These are phyloP conservation scores for Gigaspora rosea DNA, from an alignment of 192 early-diverging fungal genomes.

Conservation along the genomic window DNA sequence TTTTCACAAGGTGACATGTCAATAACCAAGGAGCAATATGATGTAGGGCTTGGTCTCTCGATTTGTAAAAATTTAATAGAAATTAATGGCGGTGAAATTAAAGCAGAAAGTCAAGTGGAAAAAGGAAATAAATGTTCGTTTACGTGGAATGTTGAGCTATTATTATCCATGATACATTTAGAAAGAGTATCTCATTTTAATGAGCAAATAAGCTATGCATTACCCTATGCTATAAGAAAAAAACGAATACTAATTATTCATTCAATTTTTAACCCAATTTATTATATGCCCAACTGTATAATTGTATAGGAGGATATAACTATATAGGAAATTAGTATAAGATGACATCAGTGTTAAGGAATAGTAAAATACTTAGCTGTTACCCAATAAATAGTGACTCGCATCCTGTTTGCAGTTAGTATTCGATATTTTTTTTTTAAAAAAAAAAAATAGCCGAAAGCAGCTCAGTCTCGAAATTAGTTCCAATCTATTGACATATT, in stretches of 20 bases:
- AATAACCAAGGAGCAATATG: constrained; percentile 70
- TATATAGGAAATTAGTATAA: no score
- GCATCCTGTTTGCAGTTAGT: no score
- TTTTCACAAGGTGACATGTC: constrained; percentile 72
- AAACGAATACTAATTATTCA: constrained; percentile 31
- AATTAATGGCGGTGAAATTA: constrained; percentile 70
- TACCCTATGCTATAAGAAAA: constrained; percentile 21
- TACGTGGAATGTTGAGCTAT: constrained; percentile 42
- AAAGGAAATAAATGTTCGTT: constrained; percentile 70
- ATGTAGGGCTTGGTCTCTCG: constrained; percentile 74
- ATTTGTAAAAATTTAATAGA: constrained; percentile 75
- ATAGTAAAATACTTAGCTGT: no score
- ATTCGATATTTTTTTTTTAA: no score
- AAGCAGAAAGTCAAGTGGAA: constrained; percentile 63
- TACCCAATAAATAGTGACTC: no score
- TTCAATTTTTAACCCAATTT: neutral
- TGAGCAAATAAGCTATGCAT: constrained; percentile 1
- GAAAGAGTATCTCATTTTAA: constrained; percentile 16
- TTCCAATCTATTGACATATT: no score
- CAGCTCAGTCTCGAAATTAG: no score
- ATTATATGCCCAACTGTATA: no score
- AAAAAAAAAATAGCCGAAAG: no score
- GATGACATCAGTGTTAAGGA: no score
- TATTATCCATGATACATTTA: constrained; percentile 26
- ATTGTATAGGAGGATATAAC: no score